Evolutionary conservation across 108 stramenopile species (phyloP), one percentile per base, ranked within the genome.

Genomic region (Mediolabrus comicus): DNA sequence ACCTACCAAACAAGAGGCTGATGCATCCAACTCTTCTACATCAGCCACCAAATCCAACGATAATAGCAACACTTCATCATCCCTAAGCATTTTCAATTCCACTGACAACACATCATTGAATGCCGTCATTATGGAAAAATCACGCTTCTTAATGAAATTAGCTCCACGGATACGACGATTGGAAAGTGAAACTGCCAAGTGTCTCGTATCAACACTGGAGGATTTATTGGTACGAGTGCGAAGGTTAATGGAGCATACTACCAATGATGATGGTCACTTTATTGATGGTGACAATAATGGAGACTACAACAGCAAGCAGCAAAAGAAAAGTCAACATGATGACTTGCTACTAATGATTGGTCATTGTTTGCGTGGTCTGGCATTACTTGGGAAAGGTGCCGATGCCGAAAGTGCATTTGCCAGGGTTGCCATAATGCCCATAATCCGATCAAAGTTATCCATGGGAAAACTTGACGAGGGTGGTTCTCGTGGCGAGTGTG

Each of bases 381-480:
- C 88, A 2, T 66, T 95, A 13, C 64, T 95, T 17, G 86, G 87
- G 9, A 77, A 82, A 65, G 88, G 88, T 11, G 71, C 68, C 36
- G 91, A 95, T 32, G 94, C 88, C 29, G 94, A 95, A 56, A 84
- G 69, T 59, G 79, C 87, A 24, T 95, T 95, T 85, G 94, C 91
- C 11, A 74, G 94, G 27, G 84, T 91, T 25, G 91, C 91, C 29
- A 88, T 95, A 12, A 91, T 95, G 94, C 94, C 94, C 2, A 74
- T 92, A 59, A 85, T 95, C 59, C 86, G 91, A 17, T 85, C 87
- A 27, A 83, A 91, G 61, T 67, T 95, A 19, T 89, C 86, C 74
- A 92, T 95, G 83, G 94, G 94, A 17, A 83, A 87, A 38, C 63
- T 95, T 27, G 94, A 95, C 72, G 84, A 89, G 65, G 94, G 94